Evolutionary conservation across 257 asterid species (phyloP), one percentile per base, ranked within the genome.

Genomic region (Verbena officinalis): DNA sequence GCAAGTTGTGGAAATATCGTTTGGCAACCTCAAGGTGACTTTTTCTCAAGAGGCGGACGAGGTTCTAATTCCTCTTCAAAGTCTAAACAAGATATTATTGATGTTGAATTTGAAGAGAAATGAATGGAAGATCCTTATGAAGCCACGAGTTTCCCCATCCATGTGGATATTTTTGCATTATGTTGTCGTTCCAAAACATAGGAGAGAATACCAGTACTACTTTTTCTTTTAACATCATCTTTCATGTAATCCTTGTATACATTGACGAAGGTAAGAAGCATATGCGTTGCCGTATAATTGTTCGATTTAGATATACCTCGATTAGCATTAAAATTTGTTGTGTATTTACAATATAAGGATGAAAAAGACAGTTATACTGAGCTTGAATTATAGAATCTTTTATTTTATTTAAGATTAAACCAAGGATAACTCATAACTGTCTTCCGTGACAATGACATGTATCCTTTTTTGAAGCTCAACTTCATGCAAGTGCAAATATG

Each of bases 21-120:
- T 52, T 90, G 99, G 99, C 96, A 94, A 71, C 96, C 96, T 15
- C 76, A 88, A 71, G 83, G 78, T 1, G 95, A 86, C 81, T 67
- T 78, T 59, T 87, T 81, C 57, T 78, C 93, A 13, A 69, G 77
- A 73, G 93, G 91, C 13, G 71, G 85, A 67, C 83, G 75, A 78
- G 91, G 93, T 64, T 21, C 78, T 10, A 53, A 65, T 45, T 68
- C 88, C 64, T 73, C 91, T 13, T 83, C 99, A 7, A 94, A 90
- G 78, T 77, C 95, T 16, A 75, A 85, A 49, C 96, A 87, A 42
- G 91, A 88, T 53, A 51, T 90, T 57, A 94, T 94, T 8, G 99
- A 94, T 74, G 96, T 94, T 52, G 99, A 94, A 62, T 90, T 84
- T 72, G 97, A 94, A 80, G 99, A 94, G 76, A 90, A 83, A 83